These are phyloP conservation scores for Tylopilus vinaceipallidus DNA, from an alignment of 768 basidiomycete species.

Conservation along the genomic window DNA sequence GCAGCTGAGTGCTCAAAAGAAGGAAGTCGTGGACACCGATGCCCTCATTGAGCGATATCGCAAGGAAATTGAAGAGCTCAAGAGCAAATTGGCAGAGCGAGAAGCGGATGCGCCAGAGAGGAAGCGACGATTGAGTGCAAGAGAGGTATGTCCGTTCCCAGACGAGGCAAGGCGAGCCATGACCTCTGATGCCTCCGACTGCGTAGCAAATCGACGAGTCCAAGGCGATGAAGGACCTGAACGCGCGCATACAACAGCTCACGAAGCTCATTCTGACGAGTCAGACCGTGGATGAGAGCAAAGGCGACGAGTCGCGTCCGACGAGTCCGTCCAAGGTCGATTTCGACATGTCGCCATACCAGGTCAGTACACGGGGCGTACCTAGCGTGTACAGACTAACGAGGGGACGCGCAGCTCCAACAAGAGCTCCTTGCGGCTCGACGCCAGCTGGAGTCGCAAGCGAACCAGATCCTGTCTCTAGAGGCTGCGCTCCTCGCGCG, in stretches of 20 bases:
- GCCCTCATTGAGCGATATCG: constrained; percentile 92
- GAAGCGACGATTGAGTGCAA: constrained; percentile 44
- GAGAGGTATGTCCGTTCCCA: constrained; percentile 34
- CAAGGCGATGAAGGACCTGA: constrained; percentile 81
- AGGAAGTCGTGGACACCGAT: constrained; percentile 90
- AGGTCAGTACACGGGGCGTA: constrained; percentile 41
- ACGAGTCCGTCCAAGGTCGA: constrained; percentile 85
- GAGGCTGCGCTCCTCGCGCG: constrained; percentile 74
- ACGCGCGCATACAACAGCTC: constrained; percentile 74
- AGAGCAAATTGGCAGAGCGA: constrained; percentile 64
- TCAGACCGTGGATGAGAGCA: constrained; percentile 70
- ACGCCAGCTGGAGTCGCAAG: constrained; percentile 75
- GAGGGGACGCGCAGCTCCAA: constrained; percentile 54
- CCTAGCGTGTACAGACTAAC: background rate
- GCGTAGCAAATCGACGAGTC: constrained; percentile 78
- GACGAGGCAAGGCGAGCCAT: background rate
- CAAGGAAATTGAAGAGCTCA: constrained; percentile 91
- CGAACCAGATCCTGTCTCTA: constrained; percentile 79
- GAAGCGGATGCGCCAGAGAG: constrained; percentile 58
- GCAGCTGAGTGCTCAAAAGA: constrained; percentile 84
- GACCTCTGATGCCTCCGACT: background rate
- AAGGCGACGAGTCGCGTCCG: constrained; percentile 71
- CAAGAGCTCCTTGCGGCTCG: constrained; percentile 83
- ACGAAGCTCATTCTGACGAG: constrained; percentile 86
- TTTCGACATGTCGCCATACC: constrained; percentile 86